Evolutionary conservation across 306 rosid species (phyloP).

Genomic region (Malus asiatica): DNA sequence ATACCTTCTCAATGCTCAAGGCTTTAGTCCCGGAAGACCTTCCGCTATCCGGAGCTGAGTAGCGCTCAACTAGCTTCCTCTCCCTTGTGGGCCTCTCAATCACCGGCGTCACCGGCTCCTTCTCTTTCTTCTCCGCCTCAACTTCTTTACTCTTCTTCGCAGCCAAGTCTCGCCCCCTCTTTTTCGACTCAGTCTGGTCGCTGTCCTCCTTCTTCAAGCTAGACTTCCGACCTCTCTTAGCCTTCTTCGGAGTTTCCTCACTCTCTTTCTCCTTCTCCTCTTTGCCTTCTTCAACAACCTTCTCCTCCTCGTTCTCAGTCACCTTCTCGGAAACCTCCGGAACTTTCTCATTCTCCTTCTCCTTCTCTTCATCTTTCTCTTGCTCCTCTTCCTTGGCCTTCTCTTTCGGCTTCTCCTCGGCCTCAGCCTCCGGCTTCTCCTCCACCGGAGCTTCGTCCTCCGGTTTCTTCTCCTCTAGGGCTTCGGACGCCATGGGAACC

Average conservation of each 20-base stretch:
- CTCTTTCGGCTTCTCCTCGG: background rate
- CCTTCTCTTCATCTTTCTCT: background rate
- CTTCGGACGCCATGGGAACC: constrained; percentile 58
- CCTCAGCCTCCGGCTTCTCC: constrained; percentile 12
- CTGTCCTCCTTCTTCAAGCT: constrained; percentile 2
- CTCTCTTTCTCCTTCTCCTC: constrained; percentile 1
- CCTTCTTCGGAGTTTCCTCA: constrained; percentile 3
- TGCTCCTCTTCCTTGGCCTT: background rate
- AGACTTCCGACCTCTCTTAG: background rate
- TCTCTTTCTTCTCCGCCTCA: constrained; percentile 4
- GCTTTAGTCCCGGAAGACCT: constrained; percentile 52
- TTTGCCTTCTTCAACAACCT: background rate
- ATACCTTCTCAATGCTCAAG: constrained; percentile 74
- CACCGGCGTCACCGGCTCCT: constrained; percentile 36
- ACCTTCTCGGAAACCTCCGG: constrained; percentile 1
- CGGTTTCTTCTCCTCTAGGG: constrained; percentile 54
- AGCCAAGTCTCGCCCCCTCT: constrained; percentile 11
- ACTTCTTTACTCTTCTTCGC: constrained; percentile 4
- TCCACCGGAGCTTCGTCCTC: constrained; percentile 28
- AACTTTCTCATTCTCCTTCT: background rate
- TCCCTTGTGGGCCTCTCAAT: constrained; percentile 86
- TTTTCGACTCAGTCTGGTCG: background rate
- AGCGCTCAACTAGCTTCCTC: constrained; percentile 79
- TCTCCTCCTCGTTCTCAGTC: constrained; percentile 4
- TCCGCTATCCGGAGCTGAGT: constrained; percentile 40